Percentiles rank a stretch among this genome's conserved stretches.
Conservation (phyloP, 441 rosid species). For the Populus trichocarpa region DNA sequence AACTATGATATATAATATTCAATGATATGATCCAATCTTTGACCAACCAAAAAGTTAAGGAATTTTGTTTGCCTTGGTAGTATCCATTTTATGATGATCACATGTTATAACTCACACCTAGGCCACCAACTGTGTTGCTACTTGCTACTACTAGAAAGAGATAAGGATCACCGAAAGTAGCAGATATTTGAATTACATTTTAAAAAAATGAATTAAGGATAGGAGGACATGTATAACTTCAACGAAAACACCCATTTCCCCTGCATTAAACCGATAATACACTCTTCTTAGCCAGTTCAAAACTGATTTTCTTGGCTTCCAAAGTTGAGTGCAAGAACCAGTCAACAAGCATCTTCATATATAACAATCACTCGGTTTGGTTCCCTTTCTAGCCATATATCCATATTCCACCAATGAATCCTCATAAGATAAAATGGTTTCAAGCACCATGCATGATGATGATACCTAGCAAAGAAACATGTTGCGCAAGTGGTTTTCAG, state of each 20-base stretch:
- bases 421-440: background rate
- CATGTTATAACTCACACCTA: background rate
- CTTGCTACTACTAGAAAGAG: background rate
- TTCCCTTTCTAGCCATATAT: background rate
- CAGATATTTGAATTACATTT: background rate
- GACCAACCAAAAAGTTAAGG: background rate
- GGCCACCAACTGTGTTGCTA: background rate
- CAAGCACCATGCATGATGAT: slow-evolving; percentile 25
- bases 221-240: too few species aligned
- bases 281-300: background rate
- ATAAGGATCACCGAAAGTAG: background rate
- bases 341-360: background rate
- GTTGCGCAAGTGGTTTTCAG: slow-evolving; percentile 9
- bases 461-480: slow-evolving; percentile 16
- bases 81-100: slow-evolving; percentile 10
- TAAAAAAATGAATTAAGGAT: too few species aligned
- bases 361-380: background rate
- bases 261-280: background rate
- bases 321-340: background rate
- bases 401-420: background rate
- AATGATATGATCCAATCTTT: background rate
- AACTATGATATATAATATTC: background rate
- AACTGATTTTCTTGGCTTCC: background rate
- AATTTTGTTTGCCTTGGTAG: background rate
- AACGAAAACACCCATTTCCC: too few species aligned